phyloP scores from a whole-genome alignment of 2,329 filamentous ascomycete species.

The Thelonectria discophora region DNA sequence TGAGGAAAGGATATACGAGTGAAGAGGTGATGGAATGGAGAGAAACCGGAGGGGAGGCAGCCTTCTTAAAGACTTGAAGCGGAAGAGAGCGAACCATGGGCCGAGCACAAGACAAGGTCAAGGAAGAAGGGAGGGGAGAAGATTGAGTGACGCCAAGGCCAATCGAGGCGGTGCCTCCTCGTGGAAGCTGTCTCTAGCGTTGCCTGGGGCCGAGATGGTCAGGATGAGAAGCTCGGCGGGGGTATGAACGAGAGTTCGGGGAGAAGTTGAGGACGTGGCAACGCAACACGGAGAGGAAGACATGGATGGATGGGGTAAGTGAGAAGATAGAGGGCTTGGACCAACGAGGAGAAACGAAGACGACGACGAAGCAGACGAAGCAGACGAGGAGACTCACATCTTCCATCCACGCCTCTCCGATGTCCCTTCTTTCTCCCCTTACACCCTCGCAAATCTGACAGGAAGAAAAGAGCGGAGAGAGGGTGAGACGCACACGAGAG shows the following conservation, averaged over 20 bases:
- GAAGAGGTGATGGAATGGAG: conserved; percentile 18
- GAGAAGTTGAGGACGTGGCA: conserved; percentile 2
- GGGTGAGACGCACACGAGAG: not conserved
- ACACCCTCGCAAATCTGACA: conserved; percentile 1
- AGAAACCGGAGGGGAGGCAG: conserved; percentile 17
- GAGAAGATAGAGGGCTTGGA: conserved; percentile 21
- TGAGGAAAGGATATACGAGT: conserved; percentile 23
- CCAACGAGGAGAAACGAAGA: conserved; percentile 26
- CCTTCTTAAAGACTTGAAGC: conserved; percentile 34
- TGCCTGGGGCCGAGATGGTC: conserved; percentile 13
- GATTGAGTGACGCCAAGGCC: not conserved
- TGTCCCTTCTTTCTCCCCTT: conserved; percentile 2
- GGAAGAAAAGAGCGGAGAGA: not conserved
- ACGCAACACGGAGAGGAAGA: conserved; percentile 32
- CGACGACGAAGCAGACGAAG: conserved; percentile 8
- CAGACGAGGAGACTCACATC: not conserved
- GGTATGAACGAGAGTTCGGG: not conserved
- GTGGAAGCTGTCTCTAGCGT: conserved; percentile 27
- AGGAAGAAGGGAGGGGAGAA: conserved; percentile 10
- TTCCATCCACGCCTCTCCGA: conserved; percentile 4
- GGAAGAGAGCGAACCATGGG: conserved; percentile 21
- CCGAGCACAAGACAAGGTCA: conserved; percentile 15
- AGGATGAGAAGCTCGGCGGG: conserved; percentile 9
- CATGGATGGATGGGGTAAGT: conserved; percentile 37
- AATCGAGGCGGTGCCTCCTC: conserved; percentile 2